Evolutionary conservation across 768 basidiomycete genomes (phyloP).

Genomic region (Cyathus striatus): DNA sequence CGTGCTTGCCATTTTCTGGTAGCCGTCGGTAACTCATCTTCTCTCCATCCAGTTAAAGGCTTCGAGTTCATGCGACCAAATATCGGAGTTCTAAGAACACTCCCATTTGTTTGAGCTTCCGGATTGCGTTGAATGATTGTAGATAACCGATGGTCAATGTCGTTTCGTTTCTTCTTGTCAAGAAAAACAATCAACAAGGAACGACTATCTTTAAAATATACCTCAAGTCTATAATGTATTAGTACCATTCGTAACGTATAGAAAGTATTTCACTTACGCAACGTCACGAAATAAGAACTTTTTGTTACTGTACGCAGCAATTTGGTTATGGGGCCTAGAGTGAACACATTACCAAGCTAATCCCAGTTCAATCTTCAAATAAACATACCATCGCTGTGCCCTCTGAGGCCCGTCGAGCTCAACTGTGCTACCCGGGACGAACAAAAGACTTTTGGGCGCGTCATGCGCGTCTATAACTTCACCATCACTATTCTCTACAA

Average conservation of each 20-base stretch:
- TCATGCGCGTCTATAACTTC: slow-evolving; percentile 87
- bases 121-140: slow-evolving; percentile 37
- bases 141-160: slow-evolving; percentile 49
- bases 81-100: slow-evolving; percentile 49
- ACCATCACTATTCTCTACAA: slow-evolving; percentile 82
- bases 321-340: slow-evolving; percentile 70
- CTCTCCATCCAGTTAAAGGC: slow-evolving; percentile 41
- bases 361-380: too few species aligned
- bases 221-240: slow-evolving; percentile 56
- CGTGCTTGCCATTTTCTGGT: slow-evolving; percentile 84
- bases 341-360: too few species aligned
- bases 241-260: background rate
- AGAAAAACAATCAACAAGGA: slow-evolving; percentile 82
- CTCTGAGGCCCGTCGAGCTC: slow-evolving; percentile 76
- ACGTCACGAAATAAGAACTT: slow-evolving; percentile 90
- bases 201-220: slow-evolving; percentile 91
- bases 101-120: slow-evolving; percentile 42
- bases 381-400: slow-evolving; percentile 73
- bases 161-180: slow-evolving; percentile 58
- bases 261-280: slow-evolving; percentile 50
- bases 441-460: slow-evolving; percentile 76
- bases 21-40: slow-evolving; percentile 64
- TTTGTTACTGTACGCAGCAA: slow-evolving; percentile 74
- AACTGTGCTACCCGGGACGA: slow-evolving; percentile 79
- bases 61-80: slow-evolving; percentile 49